Conservation (phyloP, 2,329 filamentous ascomycete genomes). For the Monilinia laxa region DNA sequence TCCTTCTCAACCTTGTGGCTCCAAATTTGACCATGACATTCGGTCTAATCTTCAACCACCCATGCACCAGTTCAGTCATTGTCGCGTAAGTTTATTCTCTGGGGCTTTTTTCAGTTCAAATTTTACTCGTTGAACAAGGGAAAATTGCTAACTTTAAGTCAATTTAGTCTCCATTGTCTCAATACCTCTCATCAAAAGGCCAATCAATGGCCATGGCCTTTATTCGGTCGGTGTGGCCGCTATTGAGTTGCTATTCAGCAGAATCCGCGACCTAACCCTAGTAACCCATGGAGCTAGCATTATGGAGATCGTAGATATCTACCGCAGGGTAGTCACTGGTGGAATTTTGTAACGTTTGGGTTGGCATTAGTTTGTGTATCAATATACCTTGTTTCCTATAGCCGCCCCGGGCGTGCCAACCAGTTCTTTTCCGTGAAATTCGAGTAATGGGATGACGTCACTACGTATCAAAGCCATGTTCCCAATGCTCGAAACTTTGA, state of each 20-base stretch:
- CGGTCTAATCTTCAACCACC: neutral
- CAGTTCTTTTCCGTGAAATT: neutral
- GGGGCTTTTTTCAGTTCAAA: neutral
- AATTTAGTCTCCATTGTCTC: neutral
- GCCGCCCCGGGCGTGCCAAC: constrained; percentile 1
- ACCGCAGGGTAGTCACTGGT: neutral
- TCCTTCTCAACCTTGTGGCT: no score
- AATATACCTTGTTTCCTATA: neutral
- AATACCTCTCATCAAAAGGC: neutral
- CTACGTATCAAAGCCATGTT: neutral
- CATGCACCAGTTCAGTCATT: neutral
- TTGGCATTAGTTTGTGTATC: neutral
- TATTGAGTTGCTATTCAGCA: neutral
- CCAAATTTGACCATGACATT: neutral
- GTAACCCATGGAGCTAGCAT: neutral
- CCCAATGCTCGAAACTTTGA: neutral
- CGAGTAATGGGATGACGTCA: neutral
- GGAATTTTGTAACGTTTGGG: neutral
- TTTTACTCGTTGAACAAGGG: neutral
- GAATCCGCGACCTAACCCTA: neutral
- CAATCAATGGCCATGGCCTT: neutral
- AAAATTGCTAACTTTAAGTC: neutral
- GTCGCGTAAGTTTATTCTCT: neutral
- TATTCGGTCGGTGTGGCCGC: neutral
- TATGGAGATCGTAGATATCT: neutral